Evolutionary conservation across 345 rosid genomes (phyloP).

Genomic region (Salix arbutifolia): DNA sequence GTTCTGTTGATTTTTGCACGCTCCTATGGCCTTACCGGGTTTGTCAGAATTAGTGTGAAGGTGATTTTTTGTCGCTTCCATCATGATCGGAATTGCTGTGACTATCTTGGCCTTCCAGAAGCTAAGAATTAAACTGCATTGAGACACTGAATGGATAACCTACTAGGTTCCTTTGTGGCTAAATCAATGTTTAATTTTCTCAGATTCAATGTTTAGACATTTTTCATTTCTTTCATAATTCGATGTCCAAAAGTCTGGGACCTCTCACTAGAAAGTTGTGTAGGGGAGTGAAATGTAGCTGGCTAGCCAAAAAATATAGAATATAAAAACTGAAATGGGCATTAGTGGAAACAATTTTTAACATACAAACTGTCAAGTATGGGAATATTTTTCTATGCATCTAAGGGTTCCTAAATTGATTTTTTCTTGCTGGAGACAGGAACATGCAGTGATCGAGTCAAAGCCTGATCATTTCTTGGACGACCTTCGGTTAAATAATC

Average conservation of each 20-base stretch:
- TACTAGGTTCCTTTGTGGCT: not conserved
- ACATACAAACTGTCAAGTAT: not conserved
- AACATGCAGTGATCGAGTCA: slow-evolving; percentile 83
- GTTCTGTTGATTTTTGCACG: slow-evolving; percentile 90
- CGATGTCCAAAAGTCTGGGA: not conserved
- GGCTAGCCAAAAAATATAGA: not conserved
- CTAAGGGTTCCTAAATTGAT: not conserved
- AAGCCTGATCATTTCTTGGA: slow-evolving; percentile 97
- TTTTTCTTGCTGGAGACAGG: slow-evolving; percentile 41
- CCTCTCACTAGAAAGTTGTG: not conserved
- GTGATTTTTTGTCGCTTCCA: slow-evolving; percentile 29
- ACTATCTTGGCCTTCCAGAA: not conserved
- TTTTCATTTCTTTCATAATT: not conserved
- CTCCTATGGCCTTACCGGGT: slow-evolving; percentile 88
- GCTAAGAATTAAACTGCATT: not conserved
- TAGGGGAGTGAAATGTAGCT: not conserved
- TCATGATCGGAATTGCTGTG: not conserved
- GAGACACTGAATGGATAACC: not conserved
- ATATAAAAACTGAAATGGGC: not conserved
- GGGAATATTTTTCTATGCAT: not conserved
- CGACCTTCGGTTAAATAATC: slow-evolving; percentile 89
- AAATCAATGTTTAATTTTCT: not conserved
- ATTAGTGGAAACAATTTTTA: not conserved
- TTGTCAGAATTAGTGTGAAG: slow-evolving; percentile 85
- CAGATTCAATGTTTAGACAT: not conserved